Percentiles rank a stretch among this genome's conserved stretches.
These are phyloP conservation scores for Ammopiptanthus mongolicus DNA, from an alignment of 306 rosid species.

Conservation along the genomic window DNA sequence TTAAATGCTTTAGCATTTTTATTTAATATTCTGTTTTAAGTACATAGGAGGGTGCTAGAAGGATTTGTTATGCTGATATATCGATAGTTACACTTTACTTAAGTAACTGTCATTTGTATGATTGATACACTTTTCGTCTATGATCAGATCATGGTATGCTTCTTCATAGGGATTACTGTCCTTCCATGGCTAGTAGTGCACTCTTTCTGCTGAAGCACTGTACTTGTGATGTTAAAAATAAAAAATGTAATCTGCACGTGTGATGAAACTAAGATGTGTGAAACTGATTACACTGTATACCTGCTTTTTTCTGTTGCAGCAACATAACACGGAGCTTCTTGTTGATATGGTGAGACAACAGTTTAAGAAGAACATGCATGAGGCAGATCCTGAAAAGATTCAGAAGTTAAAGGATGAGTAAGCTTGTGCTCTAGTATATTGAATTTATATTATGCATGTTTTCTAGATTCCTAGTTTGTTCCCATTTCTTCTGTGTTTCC, in stretches of 20 bases:
- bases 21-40: background rate
- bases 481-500: background rate
- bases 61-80: background rate
- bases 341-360: constrained; percentile 80
- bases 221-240: background rate
- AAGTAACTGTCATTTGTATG: background rate
- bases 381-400: constrained; percentile 85
- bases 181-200: background rate
- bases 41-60: background rate
- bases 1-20: background rate
- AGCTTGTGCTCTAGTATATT: constrained; percentile 31
- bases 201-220: background rate
- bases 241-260: background rate
- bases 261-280: background rate
- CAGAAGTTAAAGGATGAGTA: constrained; percentile 87
- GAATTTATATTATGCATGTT: constrained; percentile 10
- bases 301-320: constrained; percentile 43
- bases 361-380: constrained; percentile 66
- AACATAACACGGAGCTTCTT: constrained; percentile 68
- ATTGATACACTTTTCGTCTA: background rate
- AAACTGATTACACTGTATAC: constrained; percentile 2
- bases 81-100: background rate
- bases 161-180: background rate
- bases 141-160: background rate
- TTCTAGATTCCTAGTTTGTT: background rate